Evolutionary conservation across 768 basidiomycete species (phyloP).

Genomic region (Clavulina sp.): DNA sequence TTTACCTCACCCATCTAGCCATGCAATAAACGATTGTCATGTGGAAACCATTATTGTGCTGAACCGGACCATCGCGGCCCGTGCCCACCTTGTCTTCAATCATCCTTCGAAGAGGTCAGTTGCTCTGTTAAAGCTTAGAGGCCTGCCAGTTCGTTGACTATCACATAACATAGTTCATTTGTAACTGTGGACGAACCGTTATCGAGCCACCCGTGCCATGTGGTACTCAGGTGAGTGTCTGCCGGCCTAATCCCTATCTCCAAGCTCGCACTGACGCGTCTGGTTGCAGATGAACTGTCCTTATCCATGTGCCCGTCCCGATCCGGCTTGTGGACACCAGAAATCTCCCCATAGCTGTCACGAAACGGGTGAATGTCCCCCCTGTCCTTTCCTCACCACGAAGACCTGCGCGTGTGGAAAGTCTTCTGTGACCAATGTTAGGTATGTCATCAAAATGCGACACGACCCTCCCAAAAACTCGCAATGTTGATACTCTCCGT

Average conservation of each 20-base stretch:
- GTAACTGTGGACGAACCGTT: constrained; percentile 71
- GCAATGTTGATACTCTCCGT: not conserved
- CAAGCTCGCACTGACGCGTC: not conserved
- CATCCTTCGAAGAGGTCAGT: constrained; percentile 79
- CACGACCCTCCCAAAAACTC: too few relatives aligned
- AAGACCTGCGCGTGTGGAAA: constrained; percentile 85
- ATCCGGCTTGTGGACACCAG: constrained; percentile 69
- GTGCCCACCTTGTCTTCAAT: constrained; percentile 71
- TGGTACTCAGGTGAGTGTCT: constrained; percentile 30
- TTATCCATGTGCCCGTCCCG: constrained; percentile 59
- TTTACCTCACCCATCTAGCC: constrained; percentile 2
- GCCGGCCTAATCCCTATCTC: not conserved
- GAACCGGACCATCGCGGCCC: constrained; percentile 63
- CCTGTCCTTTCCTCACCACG: constrained; percentile 63
- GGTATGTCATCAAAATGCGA: not conserved
- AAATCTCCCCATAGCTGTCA: constrained; percentile 69
- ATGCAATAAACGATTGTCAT: constrained; percentile 17
- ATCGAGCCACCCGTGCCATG: constrained; percentile 82
- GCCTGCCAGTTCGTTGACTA: not conserved
- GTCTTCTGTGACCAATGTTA: constrained; percentile 54
- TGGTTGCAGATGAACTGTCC: constrained; percentile 39
- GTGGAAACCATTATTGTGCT: constrained; percentile 33
- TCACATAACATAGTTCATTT: constrained; percentile 35
- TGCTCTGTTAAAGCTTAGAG: not conserved
- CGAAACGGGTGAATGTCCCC: constrained; percentile 60